Percentiles rank a stretch among this genome's conserved stretches.
Evolutionary conservation across 2,329 filamentous ascomycete genomes (phyloP).

Genomic region (Venturia asperata): DNA sequence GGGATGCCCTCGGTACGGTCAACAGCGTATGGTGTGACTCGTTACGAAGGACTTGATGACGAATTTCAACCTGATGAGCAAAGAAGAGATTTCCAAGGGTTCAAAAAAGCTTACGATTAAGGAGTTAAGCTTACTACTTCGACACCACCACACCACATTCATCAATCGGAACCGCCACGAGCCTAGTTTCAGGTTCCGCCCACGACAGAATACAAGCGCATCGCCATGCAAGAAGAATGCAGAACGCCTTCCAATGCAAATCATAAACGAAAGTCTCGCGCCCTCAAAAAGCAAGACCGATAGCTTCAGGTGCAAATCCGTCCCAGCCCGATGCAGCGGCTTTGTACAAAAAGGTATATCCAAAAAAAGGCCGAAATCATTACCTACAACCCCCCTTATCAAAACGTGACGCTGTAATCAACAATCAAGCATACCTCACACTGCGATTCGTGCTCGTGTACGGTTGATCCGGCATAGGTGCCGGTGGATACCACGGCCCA

Average conservation of each 20-base stretch:
- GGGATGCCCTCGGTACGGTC: no score
- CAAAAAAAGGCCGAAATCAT: not conserved
- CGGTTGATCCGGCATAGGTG: not conserved
- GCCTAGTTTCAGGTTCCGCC: not conserved
- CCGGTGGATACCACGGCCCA: conserved; percentile 2
- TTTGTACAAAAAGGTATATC: not conserved
- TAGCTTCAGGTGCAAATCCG: not conserved
- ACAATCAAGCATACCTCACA: conserved; percentile 16
- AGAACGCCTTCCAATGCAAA: conserved; percentile 4
- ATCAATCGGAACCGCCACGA: not conserved
- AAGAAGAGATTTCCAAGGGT: not conserved
- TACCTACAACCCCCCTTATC: not conserved
- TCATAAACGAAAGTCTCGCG: not conserved
- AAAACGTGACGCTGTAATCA: not conserved
- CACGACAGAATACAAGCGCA: not conserved
- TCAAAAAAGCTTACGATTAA: not conserved
- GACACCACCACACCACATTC: not conserved
- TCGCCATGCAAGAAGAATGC: not conserved
- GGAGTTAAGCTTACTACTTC: not conserved
- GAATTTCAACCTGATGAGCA: no score
- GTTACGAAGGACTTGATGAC: no score
- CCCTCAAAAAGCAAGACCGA: not conserved
- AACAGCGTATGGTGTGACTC: no score
- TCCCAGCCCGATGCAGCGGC: not conserved
- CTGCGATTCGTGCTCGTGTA: conserved; percentile 1